Base-by-base conservation (phyloP, 805 yeast genomes). In the Metschnikowia proteae region DNA sequence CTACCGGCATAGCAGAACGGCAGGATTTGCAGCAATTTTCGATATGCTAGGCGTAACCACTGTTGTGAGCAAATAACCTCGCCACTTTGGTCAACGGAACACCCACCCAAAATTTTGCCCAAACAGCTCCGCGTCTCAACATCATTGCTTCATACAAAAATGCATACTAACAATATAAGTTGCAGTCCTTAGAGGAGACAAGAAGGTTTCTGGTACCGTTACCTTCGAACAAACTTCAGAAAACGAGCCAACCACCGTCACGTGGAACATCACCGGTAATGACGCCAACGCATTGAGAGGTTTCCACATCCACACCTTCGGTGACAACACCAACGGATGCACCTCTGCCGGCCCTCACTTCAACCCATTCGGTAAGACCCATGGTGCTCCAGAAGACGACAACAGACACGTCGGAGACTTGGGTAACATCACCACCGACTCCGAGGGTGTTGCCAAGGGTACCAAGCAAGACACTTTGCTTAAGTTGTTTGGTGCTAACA, bases 261-360 rank as follows among this genome's bases (percentile, higher is more conserved):
- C 90, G 23, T 94, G 89, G 83, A 95, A 92, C 63, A 87, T 94
- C 66, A 64, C 81, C 50, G 99, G 99, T 69, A 88, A 90, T 73
- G 84, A 82, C 58, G 76, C 97, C 53, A 85, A 88, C 64, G 92
- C 96, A 45, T 75, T 79, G 67, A 84, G 96, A 74, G 99, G 99
- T 46, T 92, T 94, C 96, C 99, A 94, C 80, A 76, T 94, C 67
- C 99, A 94, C 75, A 86, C 88, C 67, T 94, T 94, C 65, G 99
- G 99, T 76, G 99, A 94, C 79, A 89, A 88, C 83, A 89, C 99
- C 74, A 94, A 94, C 71, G 99, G 99, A 59, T 94, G 99, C 78
- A 92, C 96, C 52, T 88, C 96, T 58, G 97, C 97, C 47, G 97
- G 97, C 66, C 96, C 97, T 51, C 97, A 91, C 76, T 90, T 89